A percentile compares a stretch with the other conserved stretches of the same genome.
Evolutionary conservation across 2,329 filamentous ascomycete genomes (phyloP).

Genomic region (Hypoxylon sp.): DNA sequence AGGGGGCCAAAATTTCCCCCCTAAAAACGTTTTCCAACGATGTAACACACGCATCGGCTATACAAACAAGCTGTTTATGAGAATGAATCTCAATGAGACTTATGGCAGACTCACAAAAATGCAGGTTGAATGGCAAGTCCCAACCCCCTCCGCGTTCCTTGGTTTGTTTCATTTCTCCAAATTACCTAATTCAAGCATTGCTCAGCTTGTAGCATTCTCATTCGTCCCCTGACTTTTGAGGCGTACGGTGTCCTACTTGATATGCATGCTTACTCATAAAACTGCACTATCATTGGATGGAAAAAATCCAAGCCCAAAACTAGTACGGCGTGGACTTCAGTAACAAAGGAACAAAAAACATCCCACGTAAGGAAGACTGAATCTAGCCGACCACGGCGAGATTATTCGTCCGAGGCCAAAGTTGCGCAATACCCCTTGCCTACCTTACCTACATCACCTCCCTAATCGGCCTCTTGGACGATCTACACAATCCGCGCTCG

Average conservation of each 20-base stretch:
- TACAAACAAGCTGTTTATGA: not conserved
- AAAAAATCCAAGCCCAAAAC: not conserved
- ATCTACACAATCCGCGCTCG: slow-evolving; percentile 2
- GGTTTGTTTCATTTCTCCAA: not conserved
- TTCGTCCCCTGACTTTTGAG: not conserved
- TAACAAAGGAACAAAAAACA: slow-evolving; percentile 2
- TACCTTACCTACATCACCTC: too few relatives aligned
- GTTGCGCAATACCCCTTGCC: not conserved
- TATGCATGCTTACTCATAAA: slow-evolving; percentile 4
- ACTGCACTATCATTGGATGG: not conserved
- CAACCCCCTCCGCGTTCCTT: not conserved
- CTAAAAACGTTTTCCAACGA: not conserved
- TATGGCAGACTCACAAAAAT: not conserved
- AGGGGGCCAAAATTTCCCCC: not conserved
- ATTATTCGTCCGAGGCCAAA: slow-evolving; percentile 24
- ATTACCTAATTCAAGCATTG: not conserved
- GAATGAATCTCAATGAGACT: not conserved
- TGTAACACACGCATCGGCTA: not conserved
- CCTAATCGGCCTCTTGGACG: not conserved
- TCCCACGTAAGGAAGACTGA: not conserved
- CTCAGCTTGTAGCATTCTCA: not conserved
- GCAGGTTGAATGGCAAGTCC: not conserved
- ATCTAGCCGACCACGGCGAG: slow-evolving; percentile 4
- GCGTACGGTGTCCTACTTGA: not conserved
- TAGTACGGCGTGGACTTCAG: not conserved